A percentile compares a stretch with the other conserved stretches of the same genome.
These are phyloP conservation scores for Thuidium tamariscinum DNA, from an alignment of 225 moss, liverwort and hornwort genomes.

Conservation along the genomic window DNA sequence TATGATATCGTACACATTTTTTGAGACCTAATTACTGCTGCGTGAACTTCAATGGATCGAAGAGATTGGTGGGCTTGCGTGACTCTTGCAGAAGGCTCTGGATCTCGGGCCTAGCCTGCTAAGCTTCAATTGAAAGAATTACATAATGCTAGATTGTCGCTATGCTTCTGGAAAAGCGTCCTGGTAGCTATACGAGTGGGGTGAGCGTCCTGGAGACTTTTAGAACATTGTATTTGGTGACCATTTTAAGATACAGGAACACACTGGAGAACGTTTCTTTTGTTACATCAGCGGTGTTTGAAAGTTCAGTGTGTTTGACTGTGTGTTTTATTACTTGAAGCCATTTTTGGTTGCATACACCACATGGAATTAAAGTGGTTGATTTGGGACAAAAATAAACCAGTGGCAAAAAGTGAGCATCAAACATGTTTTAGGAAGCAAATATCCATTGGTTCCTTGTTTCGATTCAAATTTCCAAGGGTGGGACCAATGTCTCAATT, in stretches of 20 bases:
- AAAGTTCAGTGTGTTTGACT: neutral
- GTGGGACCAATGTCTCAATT: neutral
- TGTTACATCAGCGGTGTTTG: neutral
- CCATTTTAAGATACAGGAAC: neutral
- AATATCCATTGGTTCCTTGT: neutral
- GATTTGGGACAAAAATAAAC: neutral
- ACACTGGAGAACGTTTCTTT: neutral
- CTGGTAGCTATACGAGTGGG: neutral
- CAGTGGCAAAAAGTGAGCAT: neutral
- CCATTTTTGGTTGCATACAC: neutral
- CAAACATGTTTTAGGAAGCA: neutral
- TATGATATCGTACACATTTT: conserved; percentile 99
- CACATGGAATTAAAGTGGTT: neutral
- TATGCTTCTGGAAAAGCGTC: neutral
- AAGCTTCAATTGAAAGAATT: neutral
- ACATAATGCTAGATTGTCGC: neutral
- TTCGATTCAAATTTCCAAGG: neutral
- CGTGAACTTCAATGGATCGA: neutral
- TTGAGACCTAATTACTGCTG: conserved; percentile 12
- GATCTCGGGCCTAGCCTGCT: neutral
- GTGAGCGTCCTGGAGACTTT: neutral
- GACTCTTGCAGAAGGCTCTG: neutral
- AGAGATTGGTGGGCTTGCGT: neutral
- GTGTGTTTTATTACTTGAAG: neutral
- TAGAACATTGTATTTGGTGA: neutral